Evolutionary conservation across 495 filamentous ascomycete species (phyloP).

Genomic region (Cercophora samala): DNA sequence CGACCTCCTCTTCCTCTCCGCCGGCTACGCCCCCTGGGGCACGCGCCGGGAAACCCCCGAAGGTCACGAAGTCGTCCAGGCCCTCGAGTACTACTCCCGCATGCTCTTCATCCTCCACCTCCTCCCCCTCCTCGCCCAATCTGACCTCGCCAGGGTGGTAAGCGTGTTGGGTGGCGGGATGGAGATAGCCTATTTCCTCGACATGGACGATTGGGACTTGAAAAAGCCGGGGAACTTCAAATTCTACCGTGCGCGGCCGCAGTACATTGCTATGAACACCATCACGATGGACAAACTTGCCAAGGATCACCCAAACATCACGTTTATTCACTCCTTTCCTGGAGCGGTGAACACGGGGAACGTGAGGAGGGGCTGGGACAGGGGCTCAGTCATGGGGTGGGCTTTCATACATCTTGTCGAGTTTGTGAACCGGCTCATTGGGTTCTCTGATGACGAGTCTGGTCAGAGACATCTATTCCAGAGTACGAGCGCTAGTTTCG

Average conservation of each 20-base stretch:
- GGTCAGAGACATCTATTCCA: constrained; percentile 35
- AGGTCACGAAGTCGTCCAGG: constrained; percentile 28
- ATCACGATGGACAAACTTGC: constrained; percentile 28
- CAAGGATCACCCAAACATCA: constrained; percentile 32
- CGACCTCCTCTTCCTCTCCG: constrained; percentile 39
- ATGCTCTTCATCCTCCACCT: constrained; percentile 33
- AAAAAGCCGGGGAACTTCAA: constrained; percentile 34
- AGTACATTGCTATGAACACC: constrained; percentile 25
- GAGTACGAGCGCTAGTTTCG: constrained; percentile 34
- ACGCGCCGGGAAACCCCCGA: constrained; percentile 30
- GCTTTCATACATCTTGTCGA: constrained; percentile 25
- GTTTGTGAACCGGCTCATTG: constrained; percentile 18
- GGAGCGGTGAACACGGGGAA: constrained; percentile 37
- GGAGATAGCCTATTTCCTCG: constrained; percentile 25
- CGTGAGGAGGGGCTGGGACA: constrained; percentile 29
- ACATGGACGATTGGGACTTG: constrained; percentile 37
- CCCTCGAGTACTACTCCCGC: constrained; percentile 38
- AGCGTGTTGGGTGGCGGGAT: constrained; percentile 35
- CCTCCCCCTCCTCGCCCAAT: constrained; percentile 37
- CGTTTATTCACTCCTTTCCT: constrained; percentile 39
- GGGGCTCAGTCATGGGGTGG: constrained; percentile 19
- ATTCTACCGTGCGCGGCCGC: constrained; percentile 17
- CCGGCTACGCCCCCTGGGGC: constrained; percentile 39
- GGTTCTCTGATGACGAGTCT: constrained; percentile 29
- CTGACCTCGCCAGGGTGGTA: constrained; percentile 31